phyloP scores from a whole-genome alignment of 257 asterid genomes.

The Capsicum chinense region DNA sequence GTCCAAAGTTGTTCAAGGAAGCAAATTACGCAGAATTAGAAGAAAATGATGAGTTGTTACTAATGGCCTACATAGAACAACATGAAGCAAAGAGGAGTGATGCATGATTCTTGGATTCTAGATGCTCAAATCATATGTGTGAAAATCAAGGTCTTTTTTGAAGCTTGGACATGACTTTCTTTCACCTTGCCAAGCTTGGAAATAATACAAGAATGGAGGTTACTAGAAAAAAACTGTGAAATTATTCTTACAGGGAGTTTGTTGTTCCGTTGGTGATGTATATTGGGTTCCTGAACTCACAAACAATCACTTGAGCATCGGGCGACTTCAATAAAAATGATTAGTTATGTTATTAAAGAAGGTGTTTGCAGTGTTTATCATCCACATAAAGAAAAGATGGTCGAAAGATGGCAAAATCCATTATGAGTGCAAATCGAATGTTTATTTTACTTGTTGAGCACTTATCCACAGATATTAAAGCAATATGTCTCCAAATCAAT shows the following conservation, averaged over 20 bases:
- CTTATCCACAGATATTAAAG: too few relatives aligned
- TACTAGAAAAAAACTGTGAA: background rate
- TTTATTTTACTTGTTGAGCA: background rate
- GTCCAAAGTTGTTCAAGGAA: too few relatives aligned
- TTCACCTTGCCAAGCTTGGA: background rate
- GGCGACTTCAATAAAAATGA: background rate
- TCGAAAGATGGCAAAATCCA: too few relatives aligned
- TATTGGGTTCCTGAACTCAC: background rate
- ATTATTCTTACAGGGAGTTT: too few relatives aligned
- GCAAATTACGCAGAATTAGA: too few relatives aligned
- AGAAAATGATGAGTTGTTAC: too few relatives aligned
- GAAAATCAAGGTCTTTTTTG: background rate
- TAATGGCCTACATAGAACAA: too few relatives aligned
- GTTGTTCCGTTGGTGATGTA: background rate
- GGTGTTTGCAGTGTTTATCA: background rate
- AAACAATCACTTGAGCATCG: background rate
- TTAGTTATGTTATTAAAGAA: background rate
- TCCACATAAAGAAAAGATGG: background rate
- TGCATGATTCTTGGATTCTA: background rate
- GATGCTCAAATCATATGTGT: background rate
- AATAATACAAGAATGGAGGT: background rate
- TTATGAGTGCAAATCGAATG: background rate
- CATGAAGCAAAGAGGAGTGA: background rate
- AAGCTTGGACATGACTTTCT: background rate
- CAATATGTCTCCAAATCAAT: background rate